These are phyloP conservation scores for Alternaria sp. DNA, from an alignment of 2,329 filamentous ascomycete genomes.

Conservation along the genomic window DNA sequence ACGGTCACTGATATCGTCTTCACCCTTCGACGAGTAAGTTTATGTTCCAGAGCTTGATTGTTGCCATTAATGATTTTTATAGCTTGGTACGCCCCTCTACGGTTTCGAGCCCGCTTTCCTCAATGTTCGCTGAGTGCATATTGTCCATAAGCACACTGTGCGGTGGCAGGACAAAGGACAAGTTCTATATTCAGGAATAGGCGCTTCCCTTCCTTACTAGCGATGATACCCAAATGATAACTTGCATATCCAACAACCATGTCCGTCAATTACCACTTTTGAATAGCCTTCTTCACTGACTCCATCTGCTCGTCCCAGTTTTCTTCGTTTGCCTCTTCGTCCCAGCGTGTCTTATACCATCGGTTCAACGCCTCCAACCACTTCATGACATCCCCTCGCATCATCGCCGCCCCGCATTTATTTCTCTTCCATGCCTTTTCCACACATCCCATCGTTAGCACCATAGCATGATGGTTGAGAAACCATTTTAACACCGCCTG, in stretches of 20 bases:
- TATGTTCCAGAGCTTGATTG: not conserved
- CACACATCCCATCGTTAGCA: conserved; percentile 14
- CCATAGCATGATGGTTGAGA: conserved; percentile 7
- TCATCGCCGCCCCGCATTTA: not conserved
- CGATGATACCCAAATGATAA: not conserved
- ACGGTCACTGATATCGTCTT: conserved; percentile 43
- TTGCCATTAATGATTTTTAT: conserved; percentile 4
- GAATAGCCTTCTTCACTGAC: conserved; percentile 1
- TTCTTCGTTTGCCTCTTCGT: not conserved
- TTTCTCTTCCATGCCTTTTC: conserved; percentile 17
- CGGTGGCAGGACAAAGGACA: not conserved
- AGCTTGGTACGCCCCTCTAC: conserved; percentile 37
- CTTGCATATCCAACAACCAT: not conserved
- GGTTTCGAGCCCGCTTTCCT: conserved; percentile 35
- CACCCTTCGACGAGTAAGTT: conserved; percentile 42
- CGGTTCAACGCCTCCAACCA: conserved; percentile 18
- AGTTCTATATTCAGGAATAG: not conserved
- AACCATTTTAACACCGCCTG: conserved; percentile 6
- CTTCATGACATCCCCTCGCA: conserved; percentile 10
- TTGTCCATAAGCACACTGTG: no score
- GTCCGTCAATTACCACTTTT: conserved; percentile 10
- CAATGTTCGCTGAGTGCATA: conserved; percentile 2
- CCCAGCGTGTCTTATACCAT: not conserved
- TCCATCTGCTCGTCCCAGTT: conserved; percentile 13
- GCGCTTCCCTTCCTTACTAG: not conserved